These are phyloP conservation scores for Mycena latifolia DNA, from an alignment of 768 basidiomycete genomes.

Conservation along the genomic window DNA sequence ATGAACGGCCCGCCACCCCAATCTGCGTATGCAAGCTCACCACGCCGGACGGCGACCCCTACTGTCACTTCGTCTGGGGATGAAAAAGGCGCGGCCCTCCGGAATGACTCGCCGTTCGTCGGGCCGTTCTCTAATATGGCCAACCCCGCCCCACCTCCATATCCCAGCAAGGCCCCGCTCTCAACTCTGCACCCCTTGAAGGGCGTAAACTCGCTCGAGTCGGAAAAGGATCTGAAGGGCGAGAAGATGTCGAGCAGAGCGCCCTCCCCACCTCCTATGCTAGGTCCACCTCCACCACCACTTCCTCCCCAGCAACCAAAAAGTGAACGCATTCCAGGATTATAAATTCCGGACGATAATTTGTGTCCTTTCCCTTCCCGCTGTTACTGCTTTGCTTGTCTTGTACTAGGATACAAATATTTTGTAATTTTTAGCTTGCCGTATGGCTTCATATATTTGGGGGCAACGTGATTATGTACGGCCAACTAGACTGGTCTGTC, in stretches of 20 bases:
- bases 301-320: conserved; percentile 30
- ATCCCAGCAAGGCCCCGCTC: conserved; percentile 28
- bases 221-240: conserved; percentile 23
- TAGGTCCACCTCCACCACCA: conserved; percentile 31
- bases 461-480: no score
- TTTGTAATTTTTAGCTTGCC: neutral
- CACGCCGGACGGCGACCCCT: conserved; percentile 29
- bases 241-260: conserved; percentile 17
- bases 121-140: conserved; percentile 32
- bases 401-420: conserved; percentile 2
- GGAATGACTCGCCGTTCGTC: conserved; percentile 38
- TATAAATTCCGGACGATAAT: conserved; percentile 1
- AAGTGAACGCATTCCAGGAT: conserved; percentile 30
- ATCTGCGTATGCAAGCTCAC: conserved; percentile 24
- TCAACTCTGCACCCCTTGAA: conserved; percentile 12
- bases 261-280: conserved; percentile 28
- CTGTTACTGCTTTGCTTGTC: neutral
- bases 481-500: no score
- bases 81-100: conserved; percentile 23
- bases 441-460: no score
- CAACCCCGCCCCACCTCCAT: conserved; percentile 30
- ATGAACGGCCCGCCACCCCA: conserved; percentile 34
- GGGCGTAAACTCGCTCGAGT: conserved; percentile 5
- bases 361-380: neutral
- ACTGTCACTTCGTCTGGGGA: conserved; percentile 21